phyloP scores from a whole-genome alignment of 2,329 filamentous ascomycete genomes.

The Arachnomyces sp. region DNA sequence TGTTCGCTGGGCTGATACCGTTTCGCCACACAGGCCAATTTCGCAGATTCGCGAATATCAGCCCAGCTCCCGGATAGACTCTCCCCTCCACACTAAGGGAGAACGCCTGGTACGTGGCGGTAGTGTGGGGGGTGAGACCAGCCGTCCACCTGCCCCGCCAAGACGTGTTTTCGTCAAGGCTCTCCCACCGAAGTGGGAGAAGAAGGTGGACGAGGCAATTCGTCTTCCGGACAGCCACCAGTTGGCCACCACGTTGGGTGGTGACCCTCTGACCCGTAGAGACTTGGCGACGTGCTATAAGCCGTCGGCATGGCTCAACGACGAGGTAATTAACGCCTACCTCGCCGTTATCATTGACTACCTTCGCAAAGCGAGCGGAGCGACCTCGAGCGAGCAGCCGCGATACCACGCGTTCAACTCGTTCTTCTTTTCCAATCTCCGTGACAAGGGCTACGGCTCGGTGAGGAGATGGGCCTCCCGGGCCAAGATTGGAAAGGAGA shows the following conservation, averaged over 20 bases:
- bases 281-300: slow-evolving; percentile 31
- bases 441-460: slow-evolving; percentile 31
- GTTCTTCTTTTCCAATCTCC: slow-evolving; percentile 38
- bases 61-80: too few species aligned
- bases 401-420: slow-evolving; percentile 37
- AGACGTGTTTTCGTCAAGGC: slow-evolving; percentile 26
- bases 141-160: slow-evolving; percentile 4
- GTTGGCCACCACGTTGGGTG: slow-evolving; percentile 26
- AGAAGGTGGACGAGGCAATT: slow-evolving; percentile 24
- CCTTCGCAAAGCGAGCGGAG: slow-evolving; percentile 22
- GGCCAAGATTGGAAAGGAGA: slow-evolving; percentile 39
- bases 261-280: slow-evolving; percentile 28
- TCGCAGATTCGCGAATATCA: too few species aligned
- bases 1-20: slow-evolving; percentile 17
- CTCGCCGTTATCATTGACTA: slow-evolving; percentile 34
- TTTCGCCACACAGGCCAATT: slow-evolving; percentile 11
- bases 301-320: slow-evolving; percentile 35
- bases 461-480: slow-evolving; percentile 37
- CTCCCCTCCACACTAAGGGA: too few species aligned
- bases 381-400: slow-evolving; percentile 19
- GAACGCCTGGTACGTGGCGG: too few species aligned
- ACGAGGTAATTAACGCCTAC: slow-evolving; percentile 40
- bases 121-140: too few species aligned
- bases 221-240: slow-evolving; percentile 15
- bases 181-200: slow-evolving; percentile 30